phyloP scores from a whole-genome alignment of 805 yeast genomes.

The Priceomyces medius region DNA sequence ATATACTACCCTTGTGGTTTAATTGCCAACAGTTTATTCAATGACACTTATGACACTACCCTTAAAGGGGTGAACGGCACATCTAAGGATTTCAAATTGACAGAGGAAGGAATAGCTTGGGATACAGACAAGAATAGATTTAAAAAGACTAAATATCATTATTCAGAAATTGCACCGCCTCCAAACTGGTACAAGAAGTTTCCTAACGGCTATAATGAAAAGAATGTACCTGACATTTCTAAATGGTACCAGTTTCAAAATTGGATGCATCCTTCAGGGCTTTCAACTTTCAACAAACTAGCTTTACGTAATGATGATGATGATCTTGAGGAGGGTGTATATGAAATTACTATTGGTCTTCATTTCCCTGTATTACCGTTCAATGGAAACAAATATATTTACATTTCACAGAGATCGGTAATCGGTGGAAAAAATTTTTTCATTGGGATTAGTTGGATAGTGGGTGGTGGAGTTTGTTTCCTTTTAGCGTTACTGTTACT shows the following conservation, averaged over 20 bases:
- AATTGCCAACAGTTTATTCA: conserved; percentile 77
- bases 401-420: conserved; percentile 65
- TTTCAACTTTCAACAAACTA: conserved; percentile 46
- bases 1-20: conserved; percentile 78
- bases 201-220: conserved; percentile 43
- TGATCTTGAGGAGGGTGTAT: conserved; percentile 53
- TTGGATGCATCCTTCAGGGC: conserved; percentile 47
- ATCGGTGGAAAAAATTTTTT: conserved; percentile 77
- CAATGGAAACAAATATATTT: conserved; percentile 66
- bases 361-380: conserved; percentile 77
- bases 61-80: conserved; percentile 40
- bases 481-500: conserved; percentile 53
- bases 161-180: conserved; percentile 42
- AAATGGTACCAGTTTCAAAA: conserved; percentile 46
- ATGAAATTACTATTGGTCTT: conserved; percentile 64
- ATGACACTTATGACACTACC: conserved; percentile 56
- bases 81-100: conserved; percentile 28
- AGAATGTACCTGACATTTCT: conserved; percentile 44
- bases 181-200: conserved; percentile 45
- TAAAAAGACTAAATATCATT: conserved; percentile 40
- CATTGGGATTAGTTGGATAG: conserved; percentile 72
- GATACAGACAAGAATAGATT: conserved; percentile 35
- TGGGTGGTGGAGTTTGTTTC: conserved; percentile 69
- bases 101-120: conserved; percentile 44
- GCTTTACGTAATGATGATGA: conserved; percentile 62